Conservation (phyloP, 305 asterid species). For the Lippia alba region DNA sequence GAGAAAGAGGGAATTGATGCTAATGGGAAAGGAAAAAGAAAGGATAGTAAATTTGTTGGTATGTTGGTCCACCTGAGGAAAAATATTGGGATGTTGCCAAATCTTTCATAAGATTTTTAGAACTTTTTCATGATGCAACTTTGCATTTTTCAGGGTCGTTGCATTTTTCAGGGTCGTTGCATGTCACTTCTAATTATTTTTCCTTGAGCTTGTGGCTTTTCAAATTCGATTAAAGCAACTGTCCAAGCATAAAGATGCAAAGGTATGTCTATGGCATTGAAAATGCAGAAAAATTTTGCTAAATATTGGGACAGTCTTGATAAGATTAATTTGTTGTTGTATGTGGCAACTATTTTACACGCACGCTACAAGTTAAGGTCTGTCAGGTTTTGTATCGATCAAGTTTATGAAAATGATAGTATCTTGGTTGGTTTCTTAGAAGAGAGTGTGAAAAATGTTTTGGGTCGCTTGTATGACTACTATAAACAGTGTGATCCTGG, state of each 20-base stretch:
- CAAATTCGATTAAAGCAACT: background rate
- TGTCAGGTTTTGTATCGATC: conserved; percentile 7
- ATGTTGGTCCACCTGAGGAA: no score
- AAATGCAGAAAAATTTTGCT: background rate
- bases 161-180: no score
- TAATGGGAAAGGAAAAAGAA: background rate
- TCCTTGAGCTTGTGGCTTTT: background rate
- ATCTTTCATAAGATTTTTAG: no score
- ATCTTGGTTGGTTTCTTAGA: background rate
- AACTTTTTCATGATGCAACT: no score
- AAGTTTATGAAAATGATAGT: conserved; percentile 11
- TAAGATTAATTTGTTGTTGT: background rate
- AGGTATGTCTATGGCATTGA: conserved; percentile 2
- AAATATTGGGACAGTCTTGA: conserved; percentile 6
- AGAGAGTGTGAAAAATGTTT: background rate
- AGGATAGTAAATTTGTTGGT: background rate
- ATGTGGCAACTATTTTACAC: background rate
- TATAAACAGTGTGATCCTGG: conserved; percentile 1
- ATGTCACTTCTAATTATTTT: background rate
- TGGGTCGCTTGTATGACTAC: background rate
- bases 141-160: no score
- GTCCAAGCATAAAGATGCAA: no score
- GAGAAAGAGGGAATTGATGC: background rate
- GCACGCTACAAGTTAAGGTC: conserved; percentile 2
- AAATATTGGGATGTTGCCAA: no score